These are phyloP conservation scores for Gleditsia sinensis DNA, from an alignment of 306 rosid genomes.

Conservation along the genomic window DNA sequence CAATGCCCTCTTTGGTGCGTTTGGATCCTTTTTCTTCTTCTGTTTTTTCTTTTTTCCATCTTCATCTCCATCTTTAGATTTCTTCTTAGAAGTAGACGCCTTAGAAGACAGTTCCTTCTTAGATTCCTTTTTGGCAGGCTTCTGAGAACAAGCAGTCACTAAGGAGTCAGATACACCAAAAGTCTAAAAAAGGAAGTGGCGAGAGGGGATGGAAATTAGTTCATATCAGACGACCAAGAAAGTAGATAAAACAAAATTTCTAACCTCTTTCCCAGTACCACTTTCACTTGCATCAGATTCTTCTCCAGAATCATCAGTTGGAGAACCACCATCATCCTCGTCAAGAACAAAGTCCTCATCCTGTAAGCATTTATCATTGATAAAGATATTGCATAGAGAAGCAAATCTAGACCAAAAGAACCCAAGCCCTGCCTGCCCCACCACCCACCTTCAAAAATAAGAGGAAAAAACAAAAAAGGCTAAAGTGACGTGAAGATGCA, in stretches of 20 bases:
- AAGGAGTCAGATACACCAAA: conserved; percentile 25
- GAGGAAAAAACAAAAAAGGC: not conserved
- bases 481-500: not conserved
- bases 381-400: conserved; percentile 17
- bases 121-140: conserved; percentile 81
- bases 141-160: conserved; percentile 56
- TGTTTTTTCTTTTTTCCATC: conserved; percentile 91
- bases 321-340: conserved; percentile 93
- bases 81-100: conserved; percentile 85
- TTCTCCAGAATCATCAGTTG: conserved; percentile 96
- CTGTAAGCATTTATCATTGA: conserved; percentile 48
- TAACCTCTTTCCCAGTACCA: conserved; percentile 83
- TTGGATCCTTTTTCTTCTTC: conserved; percentile 97
- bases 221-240: not conserved
- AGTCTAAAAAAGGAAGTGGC: conserved; percentile 1
- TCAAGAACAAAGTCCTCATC: conserved; percentile 86
- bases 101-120: conserved; percentile 77
- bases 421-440: not conserved
- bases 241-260: conserved; percentile 27
- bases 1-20: conserved; percentile 96
- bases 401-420: conserved; percentile 14
- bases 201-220: not conserved
- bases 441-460: not conserved
- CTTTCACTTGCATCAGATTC: conserved; percentile 83
- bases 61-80: conserved; percentile 70